A percentile compares a stretch with the other conserved stretches of the same genome.
phyloP scores from a whole-genome alignment of 306 rosid genomes.

The Vicia villosa region DNA sequence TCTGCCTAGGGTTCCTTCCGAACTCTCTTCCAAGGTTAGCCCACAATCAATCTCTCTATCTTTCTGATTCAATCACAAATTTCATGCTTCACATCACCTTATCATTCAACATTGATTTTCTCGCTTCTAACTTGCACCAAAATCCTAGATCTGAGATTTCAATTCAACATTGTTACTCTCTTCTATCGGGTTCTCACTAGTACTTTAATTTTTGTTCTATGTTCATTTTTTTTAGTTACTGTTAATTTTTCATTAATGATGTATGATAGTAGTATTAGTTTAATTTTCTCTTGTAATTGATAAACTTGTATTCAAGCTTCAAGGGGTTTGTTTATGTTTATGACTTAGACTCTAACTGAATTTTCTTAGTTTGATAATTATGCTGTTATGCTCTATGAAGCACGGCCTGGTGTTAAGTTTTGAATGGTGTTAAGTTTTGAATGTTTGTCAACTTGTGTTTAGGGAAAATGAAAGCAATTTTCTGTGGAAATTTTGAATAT shows the following conservation, averaged over 20 bases:
- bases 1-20: conserved; percentile 52
- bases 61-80: not conserved
- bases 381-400: not conserved
- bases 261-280: not conserved
- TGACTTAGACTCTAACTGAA: not conserved
- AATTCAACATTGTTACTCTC: not conserved
- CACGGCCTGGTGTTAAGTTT: not conserved
- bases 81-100: not conserved
- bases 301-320: not conserved
- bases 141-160: conserved; percentile 40
- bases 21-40: conserved; percentile 43
- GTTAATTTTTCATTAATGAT: conserved; percentile 16
- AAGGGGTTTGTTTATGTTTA: not conserved
- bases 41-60: conserved; percentile 1
- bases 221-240: not conserved
- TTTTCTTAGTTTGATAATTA: not conserved
- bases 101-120: conserved; percentile 12
- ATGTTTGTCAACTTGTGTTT: conserved; percentile 35
- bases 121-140: conserved; percentile 17
- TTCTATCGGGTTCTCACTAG: not conserved
- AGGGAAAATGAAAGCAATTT: conserved; percentile 87
- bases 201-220: not conserved
- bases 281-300: not conserved
- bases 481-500: conserved; percentile 92
- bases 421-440: conserved; percentile 7